These are phyloP conservation scores for Radiomyces spectabilis DNA, from an alignment of 192 early-diverging fungal genomes.

Conservation along the genomic window DNA sequence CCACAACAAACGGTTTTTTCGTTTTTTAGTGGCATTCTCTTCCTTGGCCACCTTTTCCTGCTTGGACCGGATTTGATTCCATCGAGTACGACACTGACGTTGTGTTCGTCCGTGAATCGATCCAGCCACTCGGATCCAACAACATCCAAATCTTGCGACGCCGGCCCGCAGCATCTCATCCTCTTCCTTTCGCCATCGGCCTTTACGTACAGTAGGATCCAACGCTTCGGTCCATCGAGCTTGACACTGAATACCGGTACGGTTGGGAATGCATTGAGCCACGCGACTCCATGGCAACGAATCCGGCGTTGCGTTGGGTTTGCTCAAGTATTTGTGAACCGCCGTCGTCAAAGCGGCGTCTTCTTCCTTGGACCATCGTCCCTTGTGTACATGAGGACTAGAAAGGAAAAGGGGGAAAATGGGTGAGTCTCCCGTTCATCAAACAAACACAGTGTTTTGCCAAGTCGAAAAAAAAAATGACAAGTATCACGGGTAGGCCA, in stretches of 20 bases:
- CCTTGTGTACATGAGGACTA: constrained; percentile 35
- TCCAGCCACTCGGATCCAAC: constrained; percentile 44
- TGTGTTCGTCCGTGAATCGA: constrained; percentile 36
- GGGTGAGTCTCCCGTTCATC: no score
- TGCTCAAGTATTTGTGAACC: not conserved
- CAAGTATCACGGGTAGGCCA: not conserved
- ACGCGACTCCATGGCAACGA: constrained; percentile 17
- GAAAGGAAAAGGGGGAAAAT: no score
- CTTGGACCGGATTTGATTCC: constrained; percentile 34
- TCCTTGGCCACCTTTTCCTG: constrained; percentile 13
- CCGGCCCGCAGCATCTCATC: constrained; percentile 30
- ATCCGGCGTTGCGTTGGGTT: not conserved
- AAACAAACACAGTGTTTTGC: no score
- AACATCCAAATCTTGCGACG: constrained; percentile 21
- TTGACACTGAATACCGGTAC: constrained; percentile 39
- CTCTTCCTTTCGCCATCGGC: constrained; percentile 30
- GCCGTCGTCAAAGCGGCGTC: constrained; percentile 31
- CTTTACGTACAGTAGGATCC: constrained; percentile 33
- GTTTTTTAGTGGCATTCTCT: no score
- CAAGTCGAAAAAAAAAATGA: not conserved
- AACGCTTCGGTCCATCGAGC: constrained; percentile 39
- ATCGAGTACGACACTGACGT: constrained; percentile 41
- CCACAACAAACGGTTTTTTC: no score
- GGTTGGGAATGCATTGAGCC: constrained; percentile 17
- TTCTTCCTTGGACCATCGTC: constrained; percentile 36